Evolutionary conservation across 2,329 filamentous ascomycete species (phyloP).

Genomic region (Incumbomyces delicatus): DNA sequence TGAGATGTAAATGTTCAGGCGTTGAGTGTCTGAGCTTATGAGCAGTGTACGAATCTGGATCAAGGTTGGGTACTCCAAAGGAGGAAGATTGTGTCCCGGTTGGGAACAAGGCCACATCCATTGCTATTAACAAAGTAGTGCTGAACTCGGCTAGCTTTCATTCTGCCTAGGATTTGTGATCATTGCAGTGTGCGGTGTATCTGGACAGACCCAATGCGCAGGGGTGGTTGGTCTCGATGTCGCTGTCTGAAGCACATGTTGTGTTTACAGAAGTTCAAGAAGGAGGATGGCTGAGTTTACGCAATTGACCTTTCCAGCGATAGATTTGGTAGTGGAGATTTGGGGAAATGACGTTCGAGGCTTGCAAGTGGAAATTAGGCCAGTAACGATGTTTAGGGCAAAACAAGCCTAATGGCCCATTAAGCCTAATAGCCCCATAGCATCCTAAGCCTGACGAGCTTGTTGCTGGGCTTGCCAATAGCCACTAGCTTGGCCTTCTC

Average conservation of each 20-base stretch:
- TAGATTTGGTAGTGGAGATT: too few relatives aligned
- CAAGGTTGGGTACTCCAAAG: slow-evolving; percentile 26
- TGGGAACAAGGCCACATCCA: slow-evolving; percentile 7
- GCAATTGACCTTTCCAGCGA: too few relatives aligned
- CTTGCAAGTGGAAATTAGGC: background rate
- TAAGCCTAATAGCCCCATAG: too few relatives aligned
- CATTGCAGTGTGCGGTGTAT: background rate
- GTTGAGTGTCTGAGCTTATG: slow-evolving; percentile 51
- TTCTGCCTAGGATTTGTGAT: background rate
- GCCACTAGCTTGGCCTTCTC: too few relatives aligned
- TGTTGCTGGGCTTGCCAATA: background rate
- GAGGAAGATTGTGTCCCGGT: slow-evolving; percentile 9
- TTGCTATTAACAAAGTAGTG: background rate
- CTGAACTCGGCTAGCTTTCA: background rate
- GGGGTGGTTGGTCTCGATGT: too few relatives aligned
- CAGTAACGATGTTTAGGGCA: too few relatives aligned
- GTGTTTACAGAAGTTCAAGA: too few relatives aligned
- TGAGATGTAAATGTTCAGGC: slow-evolving; percentile 52
- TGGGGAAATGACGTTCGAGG: background rate
- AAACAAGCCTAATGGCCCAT: too few relatives aligned
- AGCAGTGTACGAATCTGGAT: slow-evolving; percentile 44
- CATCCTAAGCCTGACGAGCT: too few relatives aligned
- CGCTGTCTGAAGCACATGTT: too few relatives aligned
- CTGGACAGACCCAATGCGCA: too few relatives aligned
- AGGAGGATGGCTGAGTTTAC: too few relatives aligned